Base-by-base conservation (phyloP, 2,329 filamentous ascomycete species). In the Fusarium cicatricum region DNA sequence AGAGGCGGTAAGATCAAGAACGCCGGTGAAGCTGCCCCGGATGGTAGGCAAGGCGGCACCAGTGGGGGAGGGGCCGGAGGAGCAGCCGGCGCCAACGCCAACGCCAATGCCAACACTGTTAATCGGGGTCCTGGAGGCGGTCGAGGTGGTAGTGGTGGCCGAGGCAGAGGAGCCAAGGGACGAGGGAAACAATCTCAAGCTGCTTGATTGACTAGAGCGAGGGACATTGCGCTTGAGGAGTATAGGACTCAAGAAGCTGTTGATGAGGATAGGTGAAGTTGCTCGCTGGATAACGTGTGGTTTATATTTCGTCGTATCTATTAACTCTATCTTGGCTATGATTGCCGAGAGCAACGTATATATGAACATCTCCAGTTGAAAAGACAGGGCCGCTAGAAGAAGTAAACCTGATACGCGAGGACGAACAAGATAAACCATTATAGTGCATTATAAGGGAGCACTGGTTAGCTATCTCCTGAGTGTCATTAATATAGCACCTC, bases 1-100 rank as follows among this genome's bases (percentile, higher is more conserved):
- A 65, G 71, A 54, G 68, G 71, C 37, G 72, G 71, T 33, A 74
- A 71, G 55, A 42, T 50, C 26, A 72, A 68, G 44, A 60, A 47
- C 15, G 49, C 51, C 26, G 58, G 59, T 39, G 68, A 65, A 54
- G 53, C 52, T 32, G 49, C 41, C 36, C 55, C 48, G 29, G 63
- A 61, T 19, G 56, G 49, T 34, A 58, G 58, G 40, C 66, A 66
- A 38, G 45, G 43, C 56, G 53, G 43, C 33, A 50, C 43, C 28
- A 41, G 42, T 17, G 62, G 41, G 56, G 42, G 49, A 10, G 48
- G 36, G 40, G 38, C 40, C n/a, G 55, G 62, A 58, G 53, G 51
- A 29, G 37, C 46, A 31, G 21, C 54, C 31, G 50, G 49, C 36
- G 12, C 58, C 50, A 55, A 42, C 47, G 44, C 63, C 34, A 63